Evolutionary conservation across 768 basidiomycete genomes (phyloP).

Genomic region (Lepiota venenata): DNA sequence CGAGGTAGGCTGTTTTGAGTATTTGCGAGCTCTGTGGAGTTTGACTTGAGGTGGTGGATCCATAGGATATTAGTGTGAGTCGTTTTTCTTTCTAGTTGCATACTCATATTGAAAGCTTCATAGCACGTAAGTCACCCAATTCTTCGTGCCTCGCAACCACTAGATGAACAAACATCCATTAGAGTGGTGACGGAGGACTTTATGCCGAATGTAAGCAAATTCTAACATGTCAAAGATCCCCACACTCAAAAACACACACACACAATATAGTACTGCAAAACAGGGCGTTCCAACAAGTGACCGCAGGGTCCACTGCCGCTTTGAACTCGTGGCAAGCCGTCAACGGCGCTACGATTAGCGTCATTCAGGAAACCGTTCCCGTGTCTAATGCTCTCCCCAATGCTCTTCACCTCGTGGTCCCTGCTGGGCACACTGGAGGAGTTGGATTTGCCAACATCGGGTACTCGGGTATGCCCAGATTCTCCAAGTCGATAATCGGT

Average conservation of each 20-base stretch:
- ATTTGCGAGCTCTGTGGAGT: not conserved
- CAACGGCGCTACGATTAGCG: constrained; percentile 44
- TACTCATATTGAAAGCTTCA: constrained; percentile 1
- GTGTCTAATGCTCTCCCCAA: constrained; percentile 62
- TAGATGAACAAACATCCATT: not conserved
- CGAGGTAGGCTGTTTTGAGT: constrained; percentile 36
- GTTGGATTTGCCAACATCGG: constrained; percentile 59
- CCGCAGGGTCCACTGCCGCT: constrained; percentile 46
- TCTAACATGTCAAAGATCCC: not conserved
- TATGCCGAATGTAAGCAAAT: constrained; percentile 53
- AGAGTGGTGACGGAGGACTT: constrained; percentile 71
- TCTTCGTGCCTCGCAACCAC: not conserved
- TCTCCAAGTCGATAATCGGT: not conserved
- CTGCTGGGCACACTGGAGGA: constrained; percentile 32
- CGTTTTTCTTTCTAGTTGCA: not conserved
- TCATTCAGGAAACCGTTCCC: constrained; percentile 47
- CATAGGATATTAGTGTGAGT: constrained; percentile 61
- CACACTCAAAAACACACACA: not conserved
- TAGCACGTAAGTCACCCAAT: constrained; percentile 31
- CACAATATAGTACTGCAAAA: constrained; percentile 55
- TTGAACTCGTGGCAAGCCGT: constrained; percentile 49
- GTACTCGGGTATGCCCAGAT: constrained; percentile 41
- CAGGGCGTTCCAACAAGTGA: constrained; percentile 64
- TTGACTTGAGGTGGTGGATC: not conserved
- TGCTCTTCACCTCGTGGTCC: constrained; percentile 48